Evolutionary conservation across 768 basidiomycete species (phyloP), one percentile per base, ranked within the genome.

Genomic region (Tylopilus sp.): DNA sequence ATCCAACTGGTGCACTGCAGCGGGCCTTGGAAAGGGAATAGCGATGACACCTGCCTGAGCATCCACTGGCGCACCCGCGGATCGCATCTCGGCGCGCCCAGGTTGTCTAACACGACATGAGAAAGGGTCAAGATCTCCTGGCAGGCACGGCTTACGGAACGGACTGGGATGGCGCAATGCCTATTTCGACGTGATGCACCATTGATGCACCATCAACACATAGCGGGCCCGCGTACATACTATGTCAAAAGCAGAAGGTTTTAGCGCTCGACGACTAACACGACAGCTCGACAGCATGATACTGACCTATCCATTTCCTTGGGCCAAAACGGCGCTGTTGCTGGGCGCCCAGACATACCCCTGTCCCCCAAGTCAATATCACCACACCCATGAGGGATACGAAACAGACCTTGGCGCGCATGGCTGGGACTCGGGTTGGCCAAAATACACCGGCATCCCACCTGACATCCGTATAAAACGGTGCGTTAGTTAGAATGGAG

Each of bases 311-410:
- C 45, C 24, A 48, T 34, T 22, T 53, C 48, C 3, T 12, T 29
- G 26, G 33, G 2, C 57, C 54, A 60, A 37, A 44, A 36, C 10
- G 41, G 30, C 7, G 41, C 34, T 29, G 22, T n/a, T 17, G n/a
- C 24, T 21, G n/a, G 25, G 30, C 24, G 24, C 16, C 19, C 56
- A 8, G 26, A 30, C 16, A 11, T 9, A n/a, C 45, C 60, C 46
- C 61, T 62, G n/a, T 19, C 25, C 28, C 19, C 16, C 31, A 31
- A 14, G 52, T 59, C 41, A 60, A 28, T n/a, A 10, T 3, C 25
- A 25, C 6, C 22, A 4, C 12, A 30, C 24, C 31, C 4, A 41
- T 30, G 17, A 33, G 10, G 17, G 36, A 31, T 42, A 8, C 11
- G 8, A 34, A 10, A 57, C 52, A 3, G 6, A 63, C 61, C 62